Percentiles rank a stretch among this genome's conserved stretches.
These are phyloP conservation scores for Suillus occidentalis DNA, from an alignment of 768 basidiomycete species.

Conservation along the genomic window DNA sequence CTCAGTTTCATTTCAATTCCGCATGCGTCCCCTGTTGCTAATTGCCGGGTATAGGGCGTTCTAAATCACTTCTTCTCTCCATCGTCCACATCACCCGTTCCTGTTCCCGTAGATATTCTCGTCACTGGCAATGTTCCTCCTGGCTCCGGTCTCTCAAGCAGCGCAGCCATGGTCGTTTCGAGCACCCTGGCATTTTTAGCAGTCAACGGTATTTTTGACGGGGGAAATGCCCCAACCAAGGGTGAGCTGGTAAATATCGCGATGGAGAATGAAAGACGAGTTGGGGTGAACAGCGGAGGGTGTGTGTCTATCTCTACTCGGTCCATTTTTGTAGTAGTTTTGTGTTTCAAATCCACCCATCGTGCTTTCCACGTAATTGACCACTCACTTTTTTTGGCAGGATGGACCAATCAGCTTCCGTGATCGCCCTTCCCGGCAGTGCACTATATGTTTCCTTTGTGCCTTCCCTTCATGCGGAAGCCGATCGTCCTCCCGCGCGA, in stretches of 20 bases:
- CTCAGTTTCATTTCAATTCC: neutral
- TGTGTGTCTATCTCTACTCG: slow-evolving; percentile 31
- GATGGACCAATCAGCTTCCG: slow-evolving; percentile 91
- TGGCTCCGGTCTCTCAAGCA: slow-evolving; percentile 85
- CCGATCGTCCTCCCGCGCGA: slow-evolving; percentile 61
- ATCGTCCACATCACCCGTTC: slow-evolving; percentile 27
- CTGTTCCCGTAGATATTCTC: slow-evolving; percentile 68
- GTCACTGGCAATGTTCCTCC: slow-evolving; percentile 83
- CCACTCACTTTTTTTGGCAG: slow-evolving; percentile 34
- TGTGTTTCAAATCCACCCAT: neutral
- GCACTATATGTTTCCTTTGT: slow-evolving; percentile 83
- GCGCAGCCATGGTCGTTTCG: slow-evolving; percentile 89
- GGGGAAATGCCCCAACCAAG: slow-evolving; percentile 41
- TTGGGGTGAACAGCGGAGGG: slow-evolving; percentile 84
- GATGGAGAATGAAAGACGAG: slow-evolving; percentile 82
- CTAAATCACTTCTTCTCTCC: slow-evolving; percentile 57
- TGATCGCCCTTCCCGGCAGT: slow-evolving; percentile 68
- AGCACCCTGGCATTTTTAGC: slow-evolving; percentile 80
- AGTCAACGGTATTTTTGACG: slow-evolving; percentile 64
- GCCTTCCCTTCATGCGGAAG: slow-evolving; percentile 65
- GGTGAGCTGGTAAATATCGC: slow-evolving; percentile 76
- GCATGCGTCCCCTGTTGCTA: neutral
- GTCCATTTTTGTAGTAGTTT: neutral
- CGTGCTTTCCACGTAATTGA: slow-evolving; percentile 9
- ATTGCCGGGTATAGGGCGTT: slow-evolving; percentile 50